A percentile compares a stretch with the other conserved stretches of the same genome.
phyloP scores from a whole-genome alignment of 805 yeast species.

The Myxozyma monticola region DNA sequence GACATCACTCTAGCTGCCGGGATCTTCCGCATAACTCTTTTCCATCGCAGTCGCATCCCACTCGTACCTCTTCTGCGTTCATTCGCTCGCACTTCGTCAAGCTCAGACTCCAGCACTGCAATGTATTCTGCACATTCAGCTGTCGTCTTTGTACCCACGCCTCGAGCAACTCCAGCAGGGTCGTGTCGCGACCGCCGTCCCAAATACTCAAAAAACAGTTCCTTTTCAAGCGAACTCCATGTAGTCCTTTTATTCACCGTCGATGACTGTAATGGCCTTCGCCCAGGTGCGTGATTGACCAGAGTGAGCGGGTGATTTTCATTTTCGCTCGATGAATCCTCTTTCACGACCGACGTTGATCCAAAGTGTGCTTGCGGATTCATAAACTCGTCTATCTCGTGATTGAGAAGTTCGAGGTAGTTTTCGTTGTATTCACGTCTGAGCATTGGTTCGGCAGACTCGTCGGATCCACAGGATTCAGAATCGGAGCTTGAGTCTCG shows the following conservation, averaged over 20 bases:
- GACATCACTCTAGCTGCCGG: conserved; percentile 28
- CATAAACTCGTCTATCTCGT: conserved; percentile 21
- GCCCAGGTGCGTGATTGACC: background rate
- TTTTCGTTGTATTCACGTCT: conserved; percentile 6
- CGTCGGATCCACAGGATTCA: conserved; percentile 1
- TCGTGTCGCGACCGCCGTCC: conserved; percentile 25
- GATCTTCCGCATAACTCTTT: conserved; percentile 8
- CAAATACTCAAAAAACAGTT: conserved; percentile 19
- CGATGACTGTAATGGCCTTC: background rate
- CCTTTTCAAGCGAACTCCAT: conserved; percentile 27
- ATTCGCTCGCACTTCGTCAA: conserved; percentile 4
- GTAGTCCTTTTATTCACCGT: conserved; percentile 11
- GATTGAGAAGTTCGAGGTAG: conserved; percentile 17
- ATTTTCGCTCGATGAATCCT: background rate
- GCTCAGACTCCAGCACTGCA: conserved; percentile 10
- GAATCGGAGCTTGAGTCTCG: background rate
- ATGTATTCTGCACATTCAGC: conserved; percentile 26
- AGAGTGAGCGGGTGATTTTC: background rate
- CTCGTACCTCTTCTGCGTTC: conserved; percentile 12
- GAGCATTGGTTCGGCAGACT: background rate
- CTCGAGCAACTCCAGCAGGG: conserved; percentile 22
- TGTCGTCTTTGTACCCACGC: conserved; percentile 17
- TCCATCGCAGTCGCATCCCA: conserved; percentile 22
- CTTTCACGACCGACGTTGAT: background rate
- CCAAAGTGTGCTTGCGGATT: conserved; percentile 10